Percentiles rank a stretch among this genome's conserved stretches.
phyloP scores from a whole-genome alignment of 2,329 filamentous ascomycete genomes.

The Cladosporium oxysporum region DNA sequence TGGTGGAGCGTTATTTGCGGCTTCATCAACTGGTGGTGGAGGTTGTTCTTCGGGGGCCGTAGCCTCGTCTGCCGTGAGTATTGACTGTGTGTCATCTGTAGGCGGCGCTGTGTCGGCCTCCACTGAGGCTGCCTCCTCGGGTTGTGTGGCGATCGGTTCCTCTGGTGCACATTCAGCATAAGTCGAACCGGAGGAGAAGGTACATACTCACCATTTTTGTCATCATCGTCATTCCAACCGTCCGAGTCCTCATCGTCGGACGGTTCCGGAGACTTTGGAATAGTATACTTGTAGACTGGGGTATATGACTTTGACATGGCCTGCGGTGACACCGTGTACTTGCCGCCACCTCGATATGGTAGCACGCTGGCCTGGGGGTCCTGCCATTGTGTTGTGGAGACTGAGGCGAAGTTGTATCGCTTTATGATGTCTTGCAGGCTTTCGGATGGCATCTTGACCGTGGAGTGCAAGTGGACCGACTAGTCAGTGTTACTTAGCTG shows the following conservation, averaged over 20 bases:
- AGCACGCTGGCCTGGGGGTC: slow-evolving; percentile 14
- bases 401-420: slow-evolving; percentile 8
- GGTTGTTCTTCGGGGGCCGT: not conserved
- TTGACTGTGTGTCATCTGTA: not conserved
- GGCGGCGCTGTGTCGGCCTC: not conserved
- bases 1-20: not conserved
- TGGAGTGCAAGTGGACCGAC: slow-evolving; percentile 39
- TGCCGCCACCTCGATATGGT: slow-evolving; percentile 10
- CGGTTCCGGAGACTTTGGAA: slow-evolving; percentile 9
- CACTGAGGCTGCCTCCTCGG: not conserved
- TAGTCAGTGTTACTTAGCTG: slow-evolving; percentile 31
- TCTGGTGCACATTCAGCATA: not conserved
- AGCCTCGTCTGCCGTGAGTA: not conserved
- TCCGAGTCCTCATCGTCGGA: slow-evolving; percentile 12
- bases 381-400: slow-evolving; percentile 17
- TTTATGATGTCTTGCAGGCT: slow-evolving; percentile 14
- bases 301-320: slow-evolving; percentile 7
- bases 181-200: not conserved
- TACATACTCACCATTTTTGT: not conserved
- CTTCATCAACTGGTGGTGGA: not conserved
- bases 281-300: slow-evolving; percentile 14
- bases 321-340: slow-evolving; percentile 11
- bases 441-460: slow-evolving; percentile 18
- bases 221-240: not conserved
- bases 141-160: not conserved